Evolutionary conservation across 2,329 filamentous ascomycete species (phyloP), one percentile per base, ranked within the genome.

Genomic region (Simplicillium sp.): DNA sequence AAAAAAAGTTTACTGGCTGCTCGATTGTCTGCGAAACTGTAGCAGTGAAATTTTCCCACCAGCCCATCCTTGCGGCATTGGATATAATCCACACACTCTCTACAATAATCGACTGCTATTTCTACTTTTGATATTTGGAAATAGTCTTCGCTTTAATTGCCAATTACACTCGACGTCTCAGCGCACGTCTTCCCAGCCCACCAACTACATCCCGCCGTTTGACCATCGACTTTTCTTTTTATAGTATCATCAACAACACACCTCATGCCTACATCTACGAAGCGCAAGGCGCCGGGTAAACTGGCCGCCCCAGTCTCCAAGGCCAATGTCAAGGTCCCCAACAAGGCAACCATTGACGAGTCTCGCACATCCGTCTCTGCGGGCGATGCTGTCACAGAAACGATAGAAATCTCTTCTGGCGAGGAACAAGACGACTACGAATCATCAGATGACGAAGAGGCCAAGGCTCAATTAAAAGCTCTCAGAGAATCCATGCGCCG

Each of bases 401-500:
- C 68, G 38, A 73, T 77, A 54, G 72, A 76, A 44, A 76, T 80
- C 37, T 76, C 74, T 4, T 78, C 74, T 46, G 75, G 76, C 51
- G 62, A 62, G 20, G 65, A 61, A 40, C 20, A 25, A 25, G 70
- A 66, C 56, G 67, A 69, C 41, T 64, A 71, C 46, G 63, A 67
- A 36, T 51, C 63, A 29, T 66, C 66, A 33, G 70, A 66, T 17
- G 65, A 34, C 33, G 40, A 50, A 40, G 41, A 53, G 20, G 35
- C 38, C 35, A 46, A 48, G 29, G 43, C 43, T 36, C 33, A 34
- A 36, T 40, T 46, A 36, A 48, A 49, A 14, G 48, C 45, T 29
- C 33, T 38, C 28, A 40, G 47, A 29, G 45, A 48, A 5, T 45
- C 36, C 3, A 32, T 43, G 11, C 17, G 28, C 36, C 44, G 16